Conservation (phyloP, 164 flowering plant species). For the Cinnamomum chago region DNA sequence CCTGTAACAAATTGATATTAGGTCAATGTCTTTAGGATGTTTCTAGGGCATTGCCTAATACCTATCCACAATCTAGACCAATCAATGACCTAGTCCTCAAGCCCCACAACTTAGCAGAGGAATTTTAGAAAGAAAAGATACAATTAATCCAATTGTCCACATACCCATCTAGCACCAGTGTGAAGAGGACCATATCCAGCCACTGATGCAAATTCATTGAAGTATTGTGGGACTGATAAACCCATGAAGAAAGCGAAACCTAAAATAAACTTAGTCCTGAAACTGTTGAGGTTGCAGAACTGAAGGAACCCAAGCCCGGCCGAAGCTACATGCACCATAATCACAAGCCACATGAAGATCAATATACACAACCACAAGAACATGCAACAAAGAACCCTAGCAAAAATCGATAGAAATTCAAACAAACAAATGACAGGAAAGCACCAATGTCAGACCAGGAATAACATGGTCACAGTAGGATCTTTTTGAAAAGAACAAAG, state of each 20-base stretch:
- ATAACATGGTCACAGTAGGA: neutral
- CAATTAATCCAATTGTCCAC: slow-evolving; percentile 2
- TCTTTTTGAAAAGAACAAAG: no score
- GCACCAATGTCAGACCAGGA: neutral
- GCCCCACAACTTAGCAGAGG: neutral
- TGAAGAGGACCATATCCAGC: slow-evolving; percentile 77
- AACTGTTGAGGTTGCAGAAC: slow-evolving; percentile 95
- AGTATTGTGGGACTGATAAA: slow-evolving; percentile 85
- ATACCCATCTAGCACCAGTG: slow-evolving; percentile 51
- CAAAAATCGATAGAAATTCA: neutral
- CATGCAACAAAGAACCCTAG: neutral
- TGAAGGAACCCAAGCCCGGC: slow-evolving; percentile 84
- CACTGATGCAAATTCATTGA: slow-evolving; percentile 42
- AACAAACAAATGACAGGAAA: neutral
- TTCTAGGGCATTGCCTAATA: neutral
- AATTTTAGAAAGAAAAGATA: neutral
- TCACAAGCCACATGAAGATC: neutral
- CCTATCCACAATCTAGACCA: neutral
- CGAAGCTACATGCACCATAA: slow-evolving; percentile 49
- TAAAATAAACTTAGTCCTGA: slow-evolving; percentile 76
- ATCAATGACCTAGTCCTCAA: neutral
- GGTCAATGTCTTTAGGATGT: neutral
- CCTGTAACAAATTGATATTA: no score
- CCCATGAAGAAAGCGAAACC: slow-evolving; percentile 93
- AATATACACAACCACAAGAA: neutral